A percentile compares a stretch with the other conserved stretches of the same genome.
These are phyloP conservation scores for Ogataea glucozyma DNA, from an alignment of 805 yeast species.

Conservation along the genomic window DNA sequence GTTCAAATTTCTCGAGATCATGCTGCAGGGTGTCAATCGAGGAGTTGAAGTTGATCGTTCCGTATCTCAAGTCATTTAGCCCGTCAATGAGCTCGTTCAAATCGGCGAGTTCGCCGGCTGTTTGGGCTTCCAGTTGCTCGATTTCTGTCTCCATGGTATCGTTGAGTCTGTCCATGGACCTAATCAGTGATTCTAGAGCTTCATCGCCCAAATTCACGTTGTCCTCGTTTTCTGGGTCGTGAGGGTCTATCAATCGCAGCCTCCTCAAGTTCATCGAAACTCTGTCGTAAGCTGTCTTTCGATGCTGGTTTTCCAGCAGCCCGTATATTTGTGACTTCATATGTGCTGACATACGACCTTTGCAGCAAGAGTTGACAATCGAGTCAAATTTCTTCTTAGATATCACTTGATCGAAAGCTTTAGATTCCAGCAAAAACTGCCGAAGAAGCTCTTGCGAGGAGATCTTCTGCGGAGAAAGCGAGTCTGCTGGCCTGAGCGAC, in stretches of 20 bases:
- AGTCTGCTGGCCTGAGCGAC: not conserved
- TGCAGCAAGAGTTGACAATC: conserved; percentile 15
- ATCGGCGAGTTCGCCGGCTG: conserved; percentile 19
- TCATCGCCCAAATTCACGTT: conserved; percentile 17
- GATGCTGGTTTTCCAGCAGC: conserved; percentile 20
- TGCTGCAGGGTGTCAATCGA: conserved; percentile 21
- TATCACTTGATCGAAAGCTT: conserved; percentile 26
- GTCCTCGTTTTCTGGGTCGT: conserved; percentile 10
- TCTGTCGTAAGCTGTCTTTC: conserved; percentile 2
- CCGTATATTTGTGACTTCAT: conserved; percentile 20
- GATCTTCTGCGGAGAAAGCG: conserved; percentile 5
- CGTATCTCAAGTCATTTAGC: conserved; percentile 34
- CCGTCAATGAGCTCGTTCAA: conserved; percentile 31
- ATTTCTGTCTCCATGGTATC: conserved; percentile 31
- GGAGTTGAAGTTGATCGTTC: conserved; percentile 23
- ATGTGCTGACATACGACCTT: conserved; percentile 3
- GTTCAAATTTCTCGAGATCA: conserved; percentile 24
- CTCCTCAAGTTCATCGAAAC: conserved; percentile 18
- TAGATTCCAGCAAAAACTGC: conserved; percentile 23
- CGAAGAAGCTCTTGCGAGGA: conserved; percentile 27
- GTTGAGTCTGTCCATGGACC: conserved; percentile 32
- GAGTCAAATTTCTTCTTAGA: conserved; percentile 23
- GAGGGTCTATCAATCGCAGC: conserved; percentile 13
- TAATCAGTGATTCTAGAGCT: conserved; percentile 21
- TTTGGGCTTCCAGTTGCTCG: conserved; percentile 19